These are phyloP conservation scores for Lactarius quietus DNA, from an alignment of 768 basidiomycete species.

Conservation along the genomic window DNA sequence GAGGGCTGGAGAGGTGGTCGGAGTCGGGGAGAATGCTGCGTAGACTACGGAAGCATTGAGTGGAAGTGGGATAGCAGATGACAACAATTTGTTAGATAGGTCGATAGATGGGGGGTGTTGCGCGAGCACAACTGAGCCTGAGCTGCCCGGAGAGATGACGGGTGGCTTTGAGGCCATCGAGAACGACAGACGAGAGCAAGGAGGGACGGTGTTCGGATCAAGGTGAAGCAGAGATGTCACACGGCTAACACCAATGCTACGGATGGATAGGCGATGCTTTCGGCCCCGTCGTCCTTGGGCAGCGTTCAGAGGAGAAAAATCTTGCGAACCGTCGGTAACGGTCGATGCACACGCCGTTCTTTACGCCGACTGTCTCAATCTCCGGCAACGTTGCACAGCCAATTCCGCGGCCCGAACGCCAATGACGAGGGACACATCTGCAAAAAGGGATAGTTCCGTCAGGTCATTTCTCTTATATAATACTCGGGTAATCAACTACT, in stretches of 20 bases:
- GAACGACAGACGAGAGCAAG: not conserved
- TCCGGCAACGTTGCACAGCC: not conserved
- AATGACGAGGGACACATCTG: not conserved
- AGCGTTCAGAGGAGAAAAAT: not conserved
- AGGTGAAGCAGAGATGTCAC: slow-evolving; percentile 7
- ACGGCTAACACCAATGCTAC: slow-evolving; percentile 1
- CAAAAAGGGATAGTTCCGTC: not conserved
- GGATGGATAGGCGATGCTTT: not conserved
- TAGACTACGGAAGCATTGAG: slow-evolving; percentile 43
- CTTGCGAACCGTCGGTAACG: not conserved
- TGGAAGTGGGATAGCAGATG: slow-evolving; percentile 47
- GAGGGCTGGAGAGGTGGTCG: slow-evolving; percentile 30
- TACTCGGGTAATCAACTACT: not conserved
- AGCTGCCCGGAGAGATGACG: slow-evolving; percentile 31
- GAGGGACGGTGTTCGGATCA: not conserved
- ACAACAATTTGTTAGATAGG: slow-evolving; percentile 41
- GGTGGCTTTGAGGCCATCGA: slow-evolving; percentile 32
- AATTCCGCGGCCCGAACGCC: slow-evolving; percentile 2
- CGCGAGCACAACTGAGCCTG: slow-evolving; percentile 32
- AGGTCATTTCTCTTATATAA: not conserved
- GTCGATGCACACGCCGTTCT: slow-evolving; percentile 4
- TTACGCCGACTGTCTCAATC: not conserved
- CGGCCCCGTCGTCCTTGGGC: not conserved
- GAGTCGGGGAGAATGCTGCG: slow-evolving; percentile 41
- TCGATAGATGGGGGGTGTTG: slow-evolving; percentile 35